phyloP scores from a whole-genome alignment of 352 stramenopile species.

The Phytophthora sp. region DNA sequence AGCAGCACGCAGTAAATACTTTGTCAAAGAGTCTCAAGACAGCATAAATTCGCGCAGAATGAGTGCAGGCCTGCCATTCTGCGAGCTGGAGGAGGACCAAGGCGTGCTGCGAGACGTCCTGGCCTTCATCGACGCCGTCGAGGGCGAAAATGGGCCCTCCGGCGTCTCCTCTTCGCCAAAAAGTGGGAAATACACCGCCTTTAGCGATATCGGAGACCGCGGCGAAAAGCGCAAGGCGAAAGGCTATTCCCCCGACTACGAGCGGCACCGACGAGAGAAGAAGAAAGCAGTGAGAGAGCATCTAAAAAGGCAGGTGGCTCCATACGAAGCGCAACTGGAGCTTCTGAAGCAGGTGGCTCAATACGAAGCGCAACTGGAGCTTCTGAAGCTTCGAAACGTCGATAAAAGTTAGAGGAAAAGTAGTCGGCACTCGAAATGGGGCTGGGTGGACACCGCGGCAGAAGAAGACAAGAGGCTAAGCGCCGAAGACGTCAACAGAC shows the following conservation, averaged over 20 bases:
- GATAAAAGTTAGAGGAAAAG: not conserved
- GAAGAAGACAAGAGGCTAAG: constrained; percentile 16
- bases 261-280: constrained; percentile 6
- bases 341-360: constrained; percentile 7
- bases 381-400: not conserved
- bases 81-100: not conserved
- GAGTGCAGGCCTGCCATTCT: not conserved
- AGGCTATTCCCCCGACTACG: constrained; percentile 4
- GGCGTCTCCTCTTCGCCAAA: no score
- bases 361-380: constrained; percentile 10
- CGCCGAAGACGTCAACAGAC: constrained; percentile 19
- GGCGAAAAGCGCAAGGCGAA: not conserved
- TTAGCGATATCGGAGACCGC: not conserved
- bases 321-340: constrained; percentile 10
- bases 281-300: constrained; percentile 9
- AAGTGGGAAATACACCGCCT: no score
- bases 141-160: not conserved
- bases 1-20: no score
- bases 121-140: constrained; percentile 9
- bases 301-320: not conserved
- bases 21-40: no score
- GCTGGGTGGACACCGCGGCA: constrained; percentile 6
- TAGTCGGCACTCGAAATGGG: constrained; percentile 2
- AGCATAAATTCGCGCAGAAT: no score
- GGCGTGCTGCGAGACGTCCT: constrained; percentile 4